Conservation (phyloP, 1,139 yeast species). For the Nakaseomyces nivariensis region DNA sequence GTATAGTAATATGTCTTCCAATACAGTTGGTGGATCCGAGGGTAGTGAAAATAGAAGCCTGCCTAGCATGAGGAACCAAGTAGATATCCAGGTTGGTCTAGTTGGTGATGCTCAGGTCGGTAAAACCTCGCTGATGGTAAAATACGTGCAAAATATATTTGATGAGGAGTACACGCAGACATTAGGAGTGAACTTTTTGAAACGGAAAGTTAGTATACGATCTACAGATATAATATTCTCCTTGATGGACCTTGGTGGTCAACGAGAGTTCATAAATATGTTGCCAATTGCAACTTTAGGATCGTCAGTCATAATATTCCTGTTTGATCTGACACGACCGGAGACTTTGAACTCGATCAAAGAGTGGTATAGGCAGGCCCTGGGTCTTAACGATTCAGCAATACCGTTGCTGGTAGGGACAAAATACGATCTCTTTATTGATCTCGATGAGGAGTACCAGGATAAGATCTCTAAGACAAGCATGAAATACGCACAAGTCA, state of each 20-base stretch:
- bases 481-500: slow-evolving; percentile 77
- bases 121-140: slow-evolving; percentile 92
- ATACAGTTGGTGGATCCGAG: background rate
- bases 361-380: slow-evolving; percentile 92
- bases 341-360: slow-evolving; percentile 78
- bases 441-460: slow-evolving; percentile 72
- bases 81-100: slow-evolving; percentile 83
- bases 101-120: slow-evolving; percentile 99
- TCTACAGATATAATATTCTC: slow-evolving; percentile 87
- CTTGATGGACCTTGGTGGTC: slow-evolving; percentile 97
- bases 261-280: slow-evolving; percentile 93
- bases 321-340: slow-evolving; percentile 86
- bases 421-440: slow-evolving; percentile 81
- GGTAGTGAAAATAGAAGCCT: background rate
- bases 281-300: slow-evolving; percentile 87
- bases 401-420: slow-evolving; percentile 92
- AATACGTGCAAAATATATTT: slow-evolving; percentile 88
- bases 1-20: background rate
- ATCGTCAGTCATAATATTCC: slow-evolving; percentile 84
- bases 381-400: slow-evolving; percentile 86
- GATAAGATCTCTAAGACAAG: slow-evolving; percentile 79
- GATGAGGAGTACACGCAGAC: slow-evolving; percentile 93
- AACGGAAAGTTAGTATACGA: slow-evolving; percentile 74
- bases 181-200: slow-evolving; percentile 91
- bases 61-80: slow-evolving; percentile 33